Evolutionary conservation across 345 rosid species (phyloP).

Genomic region (Eucalyptus regnans): DNA sequence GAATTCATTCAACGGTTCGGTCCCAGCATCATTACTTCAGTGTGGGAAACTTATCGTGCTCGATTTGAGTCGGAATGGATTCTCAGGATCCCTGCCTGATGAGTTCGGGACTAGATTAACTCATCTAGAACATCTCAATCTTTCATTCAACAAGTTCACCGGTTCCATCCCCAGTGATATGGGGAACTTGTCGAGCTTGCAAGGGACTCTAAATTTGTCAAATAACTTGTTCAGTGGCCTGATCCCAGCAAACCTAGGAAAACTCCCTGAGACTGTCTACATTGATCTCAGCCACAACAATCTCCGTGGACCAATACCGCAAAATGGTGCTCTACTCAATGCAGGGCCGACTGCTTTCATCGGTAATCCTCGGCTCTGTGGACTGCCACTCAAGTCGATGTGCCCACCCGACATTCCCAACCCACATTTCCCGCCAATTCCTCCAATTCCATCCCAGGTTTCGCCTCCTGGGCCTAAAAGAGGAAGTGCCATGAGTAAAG

Average conservation of each 20-base stretch:
- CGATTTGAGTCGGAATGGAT: conserved; percentile 44
- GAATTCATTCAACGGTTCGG: conserved; percentile 39
- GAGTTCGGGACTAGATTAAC: conserved; percentile 22
- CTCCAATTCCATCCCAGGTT: conserved; percentile 1
- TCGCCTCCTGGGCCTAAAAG: background rate
- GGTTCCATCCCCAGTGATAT: conserved; percentile 51
- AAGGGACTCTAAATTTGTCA: conserved; percentile 60
- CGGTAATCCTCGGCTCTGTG: conserved; percentile 68
- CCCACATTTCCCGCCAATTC: conserved; percentile 1
- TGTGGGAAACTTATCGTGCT: conserved; percentile 47
- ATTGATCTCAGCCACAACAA: conserved; percentile 74
- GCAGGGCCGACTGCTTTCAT: conserved; percentile 78
- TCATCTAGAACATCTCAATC: conserved; percentile 36
- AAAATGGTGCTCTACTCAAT: conserved; percentile 26
- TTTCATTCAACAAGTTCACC: conserved; percentile 47
- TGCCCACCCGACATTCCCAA: conserved; percentile 14
- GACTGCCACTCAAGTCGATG: conserved; percentile 41
- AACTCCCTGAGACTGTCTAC: conserved; percentile 54
- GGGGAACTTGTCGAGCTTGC: conserved; percentile 46
- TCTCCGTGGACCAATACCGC: conserved; percentile 63
- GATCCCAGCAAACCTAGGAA: conserved; percentile 61
- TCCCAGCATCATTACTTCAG: conserved; percentile 31
- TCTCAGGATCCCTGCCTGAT: conserved; percentile 46
- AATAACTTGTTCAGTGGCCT: conserved; percentile 58
- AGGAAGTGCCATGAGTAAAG: conserved; percentile 6